A percentile compares a stretch with the other conserved stretches of the same genome.
Conservation (phyloP, 169 alveolate species). For the Amoebophrya sp. region DNA sequence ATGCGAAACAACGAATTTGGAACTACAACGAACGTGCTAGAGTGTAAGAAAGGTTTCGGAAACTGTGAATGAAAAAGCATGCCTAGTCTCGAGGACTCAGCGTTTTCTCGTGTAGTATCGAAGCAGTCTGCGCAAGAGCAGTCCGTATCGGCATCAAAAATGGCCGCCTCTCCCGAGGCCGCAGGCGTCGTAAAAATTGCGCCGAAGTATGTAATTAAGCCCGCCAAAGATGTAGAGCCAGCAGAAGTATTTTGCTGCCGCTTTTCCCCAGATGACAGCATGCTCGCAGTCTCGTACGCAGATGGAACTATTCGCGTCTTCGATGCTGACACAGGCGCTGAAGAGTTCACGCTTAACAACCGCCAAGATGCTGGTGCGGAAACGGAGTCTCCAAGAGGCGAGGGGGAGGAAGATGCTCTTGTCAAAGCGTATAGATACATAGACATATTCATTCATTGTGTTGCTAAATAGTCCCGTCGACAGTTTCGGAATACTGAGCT, state of each 20-base stretch:
- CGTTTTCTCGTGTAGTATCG: too few species aligned
- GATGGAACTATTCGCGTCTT: neutral
- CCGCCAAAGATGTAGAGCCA: neutral
- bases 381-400: neutral
- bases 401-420: constrained; percentile 6
- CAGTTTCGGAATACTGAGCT: too few species aligned
- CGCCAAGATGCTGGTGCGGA: neutral
- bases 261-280: neutral
- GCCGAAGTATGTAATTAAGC: constrained; percentile 1
- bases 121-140: too few species aligned
- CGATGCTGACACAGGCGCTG: neutral
- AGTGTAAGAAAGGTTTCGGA: too few species aligned
- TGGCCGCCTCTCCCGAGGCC: too few species aligned
- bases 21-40: too few species aligned
- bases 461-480: too few species aligned
- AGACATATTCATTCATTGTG: too few species aligned
- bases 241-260: neutral
- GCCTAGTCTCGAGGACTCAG: too few species aligned
- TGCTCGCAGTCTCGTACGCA: neutral
- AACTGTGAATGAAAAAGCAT: too few species aligned
- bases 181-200: neutral
- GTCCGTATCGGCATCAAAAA: too few species aligned
- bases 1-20: too few species aligned
- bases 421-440: neutral
- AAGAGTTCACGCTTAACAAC: constrained; percentile 10